phyloP scores from a whole-genome alignment of 805 yeast genomes.

The Yarrowia sp. region DNA sequence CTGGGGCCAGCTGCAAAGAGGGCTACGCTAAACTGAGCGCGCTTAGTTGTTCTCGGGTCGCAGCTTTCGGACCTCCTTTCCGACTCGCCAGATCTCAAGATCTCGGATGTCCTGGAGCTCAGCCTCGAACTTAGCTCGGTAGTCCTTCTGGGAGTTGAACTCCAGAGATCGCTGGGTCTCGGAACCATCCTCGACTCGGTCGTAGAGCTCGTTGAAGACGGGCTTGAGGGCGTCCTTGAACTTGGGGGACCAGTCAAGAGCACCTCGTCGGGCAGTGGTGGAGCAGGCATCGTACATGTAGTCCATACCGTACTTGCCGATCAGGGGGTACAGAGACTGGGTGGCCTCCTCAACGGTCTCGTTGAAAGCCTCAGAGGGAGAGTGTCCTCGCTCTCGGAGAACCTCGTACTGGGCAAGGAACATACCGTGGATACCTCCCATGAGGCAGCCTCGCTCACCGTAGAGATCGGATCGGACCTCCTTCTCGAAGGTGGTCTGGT shows the following conservation, averaged over 20 bases:
- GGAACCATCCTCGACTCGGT: slow-evolving; percentile 89
- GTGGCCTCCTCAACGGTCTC: slow-evolving; percentile 99
- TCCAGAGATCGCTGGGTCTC: slow-evolving; percentile 98
- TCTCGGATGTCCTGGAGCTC: slow-evolving; percentile 91
- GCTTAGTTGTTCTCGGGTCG: slow-evolving; percentile 95
- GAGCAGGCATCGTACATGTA: slow-evolving; percentile 99
- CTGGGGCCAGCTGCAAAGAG: too few species aligned
- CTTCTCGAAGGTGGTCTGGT: slow-evolving; percentile 98
- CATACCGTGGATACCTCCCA: slow-evolving; percentile 99
- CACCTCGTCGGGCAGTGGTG: slow-evolving; percentile 99
- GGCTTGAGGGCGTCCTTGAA: slow-evolving; percentile 99
- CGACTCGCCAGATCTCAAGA: slow-evolving; percentile 99
- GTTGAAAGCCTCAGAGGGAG: slow-evolving; percentile 99
- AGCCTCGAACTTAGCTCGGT: slow-evolving; percentile 92
- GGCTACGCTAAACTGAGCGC: neutral
- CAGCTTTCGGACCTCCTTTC: slow-evolving; percentile 99
- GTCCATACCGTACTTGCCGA: slow-evolving; percentile 99
- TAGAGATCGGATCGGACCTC: slow-evolving; percentile 98
- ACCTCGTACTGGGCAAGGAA: slow-evolving; percentile 99
- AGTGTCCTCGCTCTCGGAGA: slow-evolving; percentile 98
- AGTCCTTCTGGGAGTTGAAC: slow-evolving; percentile 97
- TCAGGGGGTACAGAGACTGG: slow-evolving; percentile 97
- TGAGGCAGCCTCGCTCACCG: slow-evolving; percentile 99
- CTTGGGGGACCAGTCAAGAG: slow-evolving; percentile 99
- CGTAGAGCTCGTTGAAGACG: slow-evolving; percentile 93